Evolutionary conservation across 805 yeast genomes (phyloP).

Genomic region (Peterozyma toletana): DNA sequence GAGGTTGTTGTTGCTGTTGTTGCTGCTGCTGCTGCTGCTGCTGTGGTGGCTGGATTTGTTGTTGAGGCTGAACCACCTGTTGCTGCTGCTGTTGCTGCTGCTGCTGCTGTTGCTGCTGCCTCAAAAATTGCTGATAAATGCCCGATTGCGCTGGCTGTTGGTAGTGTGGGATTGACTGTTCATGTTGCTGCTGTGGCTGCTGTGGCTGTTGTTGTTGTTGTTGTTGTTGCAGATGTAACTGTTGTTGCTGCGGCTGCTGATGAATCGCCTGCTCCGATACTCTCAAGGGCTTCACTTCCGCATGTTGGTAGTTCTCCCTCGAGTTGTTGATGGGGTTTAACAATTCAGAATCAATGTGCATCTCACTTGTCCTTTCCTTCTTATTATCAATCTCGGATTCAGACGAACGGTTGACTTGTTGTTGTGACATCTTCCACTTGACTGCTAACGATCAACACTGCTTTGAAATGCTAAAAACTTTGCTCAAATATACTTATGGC

Average conservation of each 20-base stretch:
- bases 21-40: conserved; percentile 2
- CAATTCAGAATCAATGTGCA: no score
- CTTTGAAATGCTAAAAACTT: no score
- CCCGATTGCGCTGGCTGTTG: no score
- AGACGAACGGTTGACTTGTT: no score
- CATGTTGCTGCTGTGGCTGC: conserved; percentile 1
- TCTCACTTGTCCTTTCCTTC: no score
- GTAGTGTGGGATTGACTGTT: conserved; percentile 1
- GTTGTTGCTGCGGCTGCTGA: background rate
- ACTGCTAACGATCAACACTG: no score
- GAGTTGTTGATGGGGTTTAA: background rate
- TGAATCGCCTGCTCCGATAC: conserved; percentile 6
- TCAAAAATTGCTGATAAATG: background rate
- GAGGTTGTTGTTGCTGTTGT: conserved; percentile 5
- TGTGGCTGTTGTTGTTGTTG: background rate
- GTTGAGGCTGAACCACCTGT: background rate
- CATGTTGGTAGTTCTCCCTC: background rate
- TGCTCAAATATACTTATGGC: no score
- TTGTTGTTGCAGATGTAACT: background rate
- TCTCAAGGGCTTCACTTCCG: background rate
- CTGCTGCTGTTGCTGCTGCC: conserved; percentile 1
- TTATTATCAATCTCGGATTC: no score
- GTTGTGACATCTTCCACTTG: no score
- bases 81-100: conserved; percentile 2
- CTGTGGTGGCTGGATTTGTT: background rate